Percentiles rank a stretch among this genome's conserved stretches.
Evolutionary conservation across 2,329 filamentous ascomycete species (phyloP).

Genomic region (Diplodia seriata): DNA sequence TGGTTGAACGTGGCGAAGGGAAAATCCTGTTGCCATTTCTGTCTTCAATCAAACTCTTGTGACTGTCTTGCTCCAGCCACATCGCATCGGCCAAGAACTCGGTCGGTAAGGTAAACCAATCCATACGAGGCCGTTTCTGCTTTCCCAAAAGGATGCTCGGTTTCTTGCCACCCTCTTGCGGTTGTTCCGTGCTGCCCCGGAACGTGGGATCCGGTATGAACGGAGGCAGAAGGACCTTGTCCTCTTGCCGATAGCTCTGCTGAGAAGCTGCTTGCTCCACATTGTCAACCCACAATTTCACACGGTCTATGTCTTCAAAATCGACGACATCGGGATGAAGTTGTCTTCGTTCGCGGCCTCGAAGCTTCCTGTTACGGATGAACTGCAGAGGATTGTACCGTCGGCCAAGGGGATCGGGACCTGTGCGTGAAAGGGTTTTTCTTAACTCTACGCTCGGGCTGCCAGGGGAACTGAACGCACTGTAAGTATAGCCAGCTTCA

Average conservation of each 20-base stretch:
- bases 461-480: constrained; percentile 52
- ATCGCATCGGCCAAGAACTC: constrained; percentile 89
- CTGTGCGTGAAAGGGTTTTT: constrained; percentile 48
- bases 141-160: constrained; percentile 26
- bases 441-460: constrained; percentile 49
- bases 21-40: constrained; percentile 77
- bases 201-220: constrained; percentile 30
- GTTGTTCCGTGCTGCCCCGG: constrained; percentile 15
- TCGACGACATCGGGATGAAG: constrained; percentile 78
- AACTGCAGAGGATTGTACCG: constrained; percentile 91
- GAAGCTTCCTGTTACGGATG: constrained; percentile 86
- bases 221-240: constrained; percentile 46
- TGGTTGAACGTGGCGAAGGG: constrained; percentile 13
- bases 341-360: constrained; percentile 75
- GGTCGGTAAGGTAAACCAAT: constrained; percentile 83
- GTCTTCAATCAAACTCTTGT: constrained; percentile 83
- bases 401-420: constrained; percentile 63
- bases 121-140: constrained; percentile 71
- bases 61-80: constrained; percentile 84
- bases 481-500: constrained; percentile 48
- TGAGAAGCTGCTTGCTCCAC: constrained; percentile 60
- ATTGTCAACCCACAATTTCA: constrained; percentile 78
- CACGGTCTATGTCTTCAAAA: constrained; percentile 75
- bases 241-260: constrained; percentile 47
- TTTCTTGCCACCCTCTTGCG: neutral